Evolutionary conservation across 352 stramenopile genomes (phyloP).

Genomic region (Pythium biforme): DNA sequence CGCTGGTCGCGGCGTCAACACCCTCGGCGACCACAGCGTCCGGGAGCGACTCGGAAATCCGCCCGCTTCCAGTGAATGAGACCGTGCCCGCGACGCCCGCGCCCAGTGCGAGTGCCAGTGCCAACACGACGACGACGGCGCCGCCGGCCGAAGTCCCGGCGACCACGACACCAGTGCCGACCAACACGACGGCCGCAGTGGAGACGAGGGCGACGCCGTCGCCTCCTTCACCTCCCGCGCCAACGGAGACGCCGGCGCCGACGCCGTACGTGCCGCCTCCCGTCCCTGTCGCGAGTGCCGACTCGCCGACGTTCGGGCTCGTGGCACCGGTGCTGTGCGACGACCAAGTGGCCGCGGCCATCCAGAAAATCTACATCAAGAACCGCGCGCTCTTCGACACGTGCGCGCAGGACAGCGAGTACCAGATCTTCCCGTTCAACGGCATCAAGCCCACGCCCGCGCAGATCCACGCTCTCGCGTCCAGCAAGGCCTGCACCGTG

Average conservation of each 20-base stretch:
- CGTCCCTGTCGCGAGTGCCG: background rate
- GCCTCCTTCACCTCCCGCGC: background rate
- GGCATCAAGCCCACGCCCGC: conserved; percentile 37
- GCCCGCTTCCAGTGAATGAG: background rate
- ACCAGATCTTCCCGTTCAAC: conserved; percentile 62
- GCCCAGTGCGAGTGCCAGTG: background rate
- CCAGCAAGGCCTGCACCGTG: conserved; percentile 43
- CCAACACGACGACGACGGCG: background rate
- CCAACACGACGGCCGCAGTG: background rate
- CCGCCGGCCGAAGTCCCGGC: background rate
- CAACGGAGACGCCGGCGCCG: conserved; percentile 10
- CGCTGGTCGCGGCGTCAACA: background rate
- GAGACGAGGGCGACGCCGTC: background rate
- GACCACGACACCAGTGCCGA: background rate
- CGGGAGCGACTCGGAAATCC: background rate
- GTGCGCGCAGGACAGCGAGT: conserved; percentile 43
- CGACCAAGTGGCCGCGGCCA: conserved; percentile 12
- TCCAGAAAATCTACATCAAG: conserved; percentile 50
- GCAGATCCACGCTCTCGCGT: conserved; percentile 45
- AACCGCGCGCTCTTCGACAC: conserved; percentile 50
- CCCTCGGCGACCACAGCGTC: background rate
- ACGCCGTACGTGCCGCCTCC: conserved; percentile 13
- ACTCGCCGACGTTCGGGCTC: conserved; percentile 14
- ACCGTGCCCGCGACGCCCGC: background rate
- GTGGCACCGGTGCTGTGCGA: background rate